A percentile compares a stretch with the other conserved stretches of the same genome.
phyloP scores from a whole-genome alignment of 2,329 filamentous ascomycete species.

The Xylaria hypoxylon region DNA sequence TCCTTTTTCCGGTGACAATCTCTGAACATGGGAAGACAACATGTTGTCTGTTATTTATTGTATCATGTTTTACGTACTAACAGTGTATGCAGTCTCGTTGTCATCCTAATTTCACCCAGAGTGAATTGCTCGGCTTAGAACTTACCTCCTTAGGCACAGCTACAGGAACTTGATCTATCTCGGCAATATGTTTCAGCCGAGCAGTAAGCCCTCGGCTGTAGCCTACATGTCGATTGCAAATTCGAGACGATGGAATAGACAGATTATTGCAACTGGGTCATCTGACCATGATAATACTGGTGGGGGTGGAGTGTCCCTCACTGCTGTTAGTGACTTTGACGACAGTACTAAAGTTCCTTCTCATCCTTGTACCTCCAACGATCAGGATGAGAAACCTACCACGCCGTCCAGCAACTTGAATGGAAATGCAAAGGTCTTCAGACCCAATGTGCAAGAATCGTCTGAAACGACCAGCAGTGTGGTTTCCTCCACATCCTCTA shows the following conservation, averaged over 20 bases:
- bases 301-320: slow-evolving; percentile 33
- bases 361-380: neutral
- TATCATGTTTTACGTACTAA: slow-evolving; percentile 4
- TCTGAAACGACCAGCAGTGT: neutral
- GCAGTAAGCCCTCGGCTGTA: neutral
- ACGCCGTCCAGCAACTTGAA: slow-evolving; percentile 5
- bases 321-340: slow-evolving; percentile 12
- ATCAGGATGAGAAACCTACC: neutral
- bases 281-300: slow-evolving; percentile 28
- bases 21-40: neutral
- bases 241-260: slow-evolving; percentile 26
- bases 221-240: neutral
- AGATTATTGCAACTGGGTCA: slow-evolving; percentile 14
- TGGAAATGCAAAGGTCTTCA: slow-evolving; percentile 4
- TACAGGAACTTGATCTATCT: neutral
- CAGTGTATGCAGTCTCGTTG: neutral
- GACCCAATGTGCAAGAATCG: neutral
- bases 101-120: neutral
- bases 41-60: neutral
- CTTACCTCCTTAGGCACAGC: neutral
- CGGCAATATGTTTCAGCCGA: slow-evolving; percentile 11
- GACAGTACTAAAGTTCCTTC: neutral
- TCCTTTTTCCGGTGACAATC: neutral
- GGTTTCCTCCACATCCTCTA: neutral
- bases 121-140: neutral